A percentile compares a stretch with the other conserved stretches of the same genome.
Evolutionary conservation across 2,329 filamentous ascomycete species (phyloP).

Genomic region (Spiromastix sp.): DNA sequence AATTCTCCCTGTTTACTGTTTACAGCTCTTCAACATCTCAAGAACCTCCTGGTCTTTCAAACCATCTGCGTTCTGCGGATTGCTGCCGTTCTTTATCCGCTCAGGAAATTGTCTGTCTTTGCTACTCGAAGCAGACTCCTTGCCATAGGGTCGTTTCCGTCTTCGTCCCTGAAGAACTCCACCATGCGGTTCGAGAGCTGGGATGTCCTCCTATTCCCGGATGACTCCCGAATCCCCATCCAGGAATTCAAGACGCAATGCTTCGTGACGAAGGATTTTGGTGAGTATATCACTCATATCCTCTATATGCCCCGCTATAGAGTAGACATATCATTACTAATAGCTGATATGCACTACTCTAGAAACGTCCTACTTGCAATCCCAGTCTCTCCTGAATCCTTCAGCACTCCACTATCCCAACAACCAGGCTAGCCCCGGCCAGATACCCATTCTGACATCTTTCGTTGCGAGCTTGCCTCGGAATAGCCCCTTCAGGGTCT

Average conservation of each 20-base stretch:
- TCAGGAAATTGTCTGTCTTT: no score
- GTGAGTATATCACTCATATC: conserved; percentile 21
- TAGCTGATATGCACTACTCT: conserved; percentile 1
- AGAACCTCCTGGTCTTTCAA: no score
- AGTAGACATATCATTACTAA: conserved; percentile 5
- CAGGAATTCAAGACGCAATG: conserved; percentile 77
- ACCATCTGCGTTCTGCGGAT: no score
- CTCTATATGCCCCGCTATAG: conserved; percentile 15
- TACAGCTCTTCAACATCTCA: no score
- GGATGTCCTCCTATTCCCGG: conserved; percentile 74
- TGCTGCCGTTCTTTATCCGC: no score
- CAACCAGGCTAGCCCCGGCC: conserved; percentile 19
- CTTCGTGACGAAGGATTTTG: conserved; percentile 49
- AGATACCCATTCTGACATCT: conserved; percentile 57
- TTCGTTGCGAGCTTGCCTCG: conserved; percentile 57
- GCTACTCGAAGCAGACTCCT: no score
- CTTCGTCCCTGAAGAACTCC: no score
- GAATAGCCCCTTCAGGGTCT: conserved; percentile 56
- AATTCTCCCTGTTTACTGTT: no score
- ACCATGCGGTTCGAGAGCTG: conserved; percentile 75
- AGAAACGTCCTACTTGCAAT: conserved; percentile 37
- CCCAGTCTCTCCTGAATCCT: conserved; percentile 28
- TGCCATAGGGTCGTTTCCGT: no score
- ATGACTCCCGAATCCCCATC: conserved; percentile 56
- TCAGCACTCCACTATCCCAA: conserved; percentile 13